Percentiles rank a stretch among this genome's conserved stretches.
Evolutionary conservation across 306 rosid genomes (phyloP).

Genomic region (Castanospermum australe): DNA sequence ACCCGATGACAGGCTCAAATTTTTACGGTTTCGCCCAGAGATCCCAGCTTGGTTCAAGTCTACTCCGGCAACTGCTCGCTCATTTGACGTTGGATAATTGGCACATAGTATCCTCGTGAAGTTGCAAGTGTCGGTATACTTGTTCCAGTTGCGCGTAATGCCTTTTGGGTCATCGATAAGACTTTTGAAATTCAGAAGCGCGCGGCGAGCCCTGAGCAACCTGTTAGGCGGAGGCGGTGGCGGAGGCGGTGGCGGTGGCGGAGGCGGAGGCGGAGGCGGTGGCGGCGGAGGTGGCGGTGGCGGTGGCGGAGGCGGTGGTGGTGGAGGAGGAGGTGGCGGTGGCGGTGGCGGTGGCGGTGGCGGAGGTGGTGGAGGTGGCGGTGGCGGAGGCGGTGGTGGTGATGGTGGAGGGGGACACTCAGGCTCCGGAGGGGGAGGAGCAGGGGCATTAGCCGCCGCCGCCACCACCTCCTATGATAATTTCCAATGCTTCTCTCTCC

Average conservation of each 20-base stretch:
- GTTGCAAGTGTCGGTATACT: background rate
- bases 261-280: background rate
- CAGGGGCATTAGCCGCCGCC: background rate
- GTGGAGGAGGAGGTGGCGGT: background rate
- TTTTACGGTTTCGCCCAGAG: background rate
- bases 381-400: background rate
- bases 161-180: background rate
- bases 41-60: slow-evolving; percentile 41
- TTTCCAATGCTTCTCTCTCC: slow-evolving; percentile 26
- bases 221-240: background rate
- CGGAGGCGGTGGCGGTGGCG: accelerated
- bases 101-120: slow-evolving; percentile 41
- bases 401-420: background rate
- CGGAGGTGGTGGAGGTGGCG: background rate
- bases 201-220: background rate
- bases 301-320: background rate
- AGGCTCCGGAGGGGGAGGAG: background rate
- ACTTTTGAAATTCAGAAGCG: background rate
- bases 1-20: background rate
- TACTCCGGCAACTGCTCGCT: slow-evolving; percentile 35
- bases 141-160: background rate
- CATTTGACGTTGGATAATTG: accelerated
- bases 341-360: background rate
- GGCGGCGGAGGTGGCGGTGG: background rate
- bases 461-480: slow-evolving; percentile 30